Percentiles rank a stretch among this genome's conserved stretches.
These are phyloP conservation scores for Hysterangium stoloniferum DNA, from an alignment of 768 basidiomycete genomes.

Conservation along the genomic window DNA sequence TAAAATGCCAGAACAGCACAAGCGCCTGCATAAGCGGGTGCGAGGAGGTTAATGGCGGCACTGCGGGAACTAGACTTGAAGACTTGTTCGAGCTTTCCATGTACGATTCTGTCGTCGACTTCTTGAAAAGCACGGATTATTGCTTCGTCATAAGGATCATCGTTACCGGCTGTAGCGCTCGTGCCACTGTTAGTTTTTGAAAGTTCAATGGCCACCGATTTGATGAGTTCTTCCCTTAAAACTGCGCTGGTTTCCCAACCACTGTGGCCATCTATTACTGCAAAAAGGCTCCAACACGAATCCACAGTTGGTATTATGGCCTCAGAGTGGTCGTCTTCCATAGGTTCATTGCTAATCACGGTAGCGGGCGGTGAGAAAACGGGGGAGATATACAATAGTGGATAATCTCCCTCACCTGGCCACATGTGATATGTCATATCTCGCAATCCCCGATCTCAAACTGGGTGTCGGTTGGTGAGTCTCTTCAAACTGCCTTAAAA, in stretches of 20 bases:
- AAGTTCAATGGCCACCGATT: slow-evolving; percentile 15
- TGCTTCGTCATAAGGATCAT: slow-evolving; percentile 22
- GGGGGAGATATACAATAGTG: background rate
- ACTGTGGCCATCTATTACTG: slow-evolving; percentile 26
- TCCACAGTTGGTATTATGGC: slow-evolving; percentile 14
- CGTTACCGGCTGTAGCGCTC: background rate
- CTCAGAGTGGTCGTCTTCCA: slow-evolving; percentile 22
- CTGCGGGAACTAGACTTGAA: slow-evolving; percentile 21
- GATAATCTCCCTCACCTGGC: slow-evolving; percentile 15
- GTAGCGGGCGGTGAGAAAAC: background rate
- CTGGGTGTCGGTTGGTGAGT: slow-evolving; percentile 6
- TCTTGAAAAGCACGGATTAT: slow-evolving; percentile 31
- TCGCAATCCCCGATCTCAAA: slow-evolving; percentile 15
- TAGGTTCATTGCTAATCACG: slow-evolving; percentile 20
- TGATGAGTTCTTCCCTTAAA: slow-evolving; percentile 27
- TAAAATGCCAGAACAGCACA: slow-evolving; percentile 41
- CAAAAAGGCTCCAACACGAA: slow-evolving; percentile 27
- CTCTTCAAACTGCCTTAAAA: slow-evolving; percentile 11
- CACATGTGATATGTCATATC: slow-evolving; percentile 19
- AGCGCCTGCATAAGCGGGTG: slow-evolving; percentile 31
- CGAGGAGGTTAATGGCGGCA: slow-evolving; percentile 25
- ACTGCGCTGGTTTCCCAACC: slow-evolving; percentile 27
- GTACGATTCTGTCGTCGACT: slow-evolving; percentile 36
- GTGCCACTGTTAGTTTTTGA: background rate
- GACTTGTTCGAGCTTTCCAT: slow-evolving; percentile 24